A percentile compares a stretch with the other conserved stretches of the same genome.
Conservation (phyloP, 805 yeast species). For the Lipomyces kockii region DNA sequence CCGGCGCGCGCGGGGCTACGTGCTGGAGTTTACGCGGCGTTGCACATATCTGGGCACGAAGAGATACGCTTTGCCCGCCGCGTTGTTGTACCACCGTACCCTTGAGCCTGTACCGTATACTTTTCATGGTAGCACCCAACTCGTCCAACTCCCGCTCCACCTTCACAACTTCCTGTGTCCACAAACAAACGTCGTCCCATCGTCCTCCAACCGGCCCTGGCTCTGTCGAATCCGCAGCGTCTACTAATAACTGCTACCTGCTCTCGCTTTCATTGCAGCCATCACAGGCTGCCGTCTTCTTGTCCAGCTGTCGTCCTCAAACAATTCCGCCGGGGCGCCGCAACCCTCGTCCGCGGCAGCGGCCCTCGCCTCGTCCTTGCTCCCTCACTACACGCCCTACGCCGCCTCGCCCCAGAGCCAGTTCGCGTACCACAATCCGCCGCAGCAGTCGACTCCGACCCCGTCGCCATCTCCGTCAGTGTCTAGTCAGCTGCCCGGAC, state of each 20-base stretch:
- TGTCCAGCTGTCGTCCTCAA: conserved; percentile 7
- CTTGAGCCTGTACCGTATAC: neutral
- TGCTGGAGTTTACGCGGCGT: neutral
- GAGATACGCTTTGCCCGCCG: neutral
- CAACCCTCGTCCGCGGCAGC: conserved; percentile 3
- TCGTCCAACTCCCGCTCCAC: neutral
- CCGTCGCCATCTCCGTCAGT: neutral
- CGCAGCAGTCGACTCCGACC: neutral
- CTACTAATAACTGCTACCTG: too few relatives aligned
- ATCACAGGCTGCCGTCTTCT: neutral
- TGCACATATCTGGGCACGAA: neutral
- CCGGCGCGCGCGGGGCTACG: too few relatives aligned
- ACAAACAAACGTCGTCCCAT: neutral
- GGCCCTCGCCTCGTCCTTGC: conserved; percentile 6
- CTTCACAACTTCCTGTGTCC: neutral
- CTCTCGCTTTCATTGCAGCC: neutral
- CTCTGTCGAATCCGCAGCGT: too few relatives aligned
- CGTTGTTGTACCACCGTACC: neutral
- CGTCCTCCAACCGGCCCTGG: neutral
- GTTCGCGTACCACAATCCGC: conserved; percentile 1
- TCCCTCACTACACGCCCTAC: conserved; percentile 2
- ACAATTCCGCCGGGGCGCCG: conserved; percentile 5
- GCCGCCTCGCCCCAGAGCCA: neutral
- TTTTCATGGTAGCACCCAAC: neutral
- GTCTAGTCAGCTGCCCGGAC: neutral